Evolutionary conservation across 768 basidiomycete genomes (phyloP).

Genomic region (Strobilomyces echinocephalus): DNA sequence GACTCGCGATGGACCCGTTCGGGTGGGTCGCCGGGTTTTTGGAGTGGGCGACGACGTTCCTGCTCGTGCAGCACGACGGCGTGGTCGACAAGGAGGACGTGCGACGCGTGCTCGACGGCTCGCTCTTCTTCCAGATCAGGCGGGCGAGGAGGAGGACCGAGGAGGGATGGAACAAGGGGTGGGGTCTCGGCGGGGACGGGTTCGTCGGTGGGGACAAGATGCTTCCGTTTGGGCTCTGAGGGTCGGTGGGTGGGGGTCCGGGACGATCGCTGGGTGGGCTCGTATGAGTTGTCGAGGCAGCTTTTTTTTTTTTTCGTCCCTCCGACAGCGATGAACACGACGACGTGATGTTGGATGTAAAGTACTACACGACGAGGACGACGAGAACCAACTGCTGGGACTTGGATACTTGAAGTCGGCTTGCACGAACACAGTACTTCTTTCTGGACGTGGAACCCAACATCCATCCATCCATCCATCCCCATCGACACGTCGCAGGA

Average conservation of each 20-base stretch:
- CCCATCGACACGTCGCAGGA: too few relatives aligned
- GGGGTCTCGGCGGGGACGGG: constrained; percentile 29
- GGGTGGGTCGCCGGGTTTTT: constrained; percentile 34
- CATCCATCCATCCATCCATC: too few relatives aligned
- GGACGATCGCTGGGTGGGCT: neutral
- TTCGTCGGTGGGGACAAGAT: constrained; percentile 29
- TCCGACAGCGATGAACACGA: too few relatives aligned
- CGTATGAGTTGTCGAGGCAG: neutral
- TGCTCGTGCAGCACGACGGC: constrained; percentile 39
- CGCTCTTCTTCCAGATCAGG: constrained; percentile 33
- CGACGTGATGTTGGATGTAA: too few relatives aligned
- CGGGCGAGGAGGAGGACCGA: constrained; percentile 15
- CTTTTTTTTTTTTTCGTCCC: too few relatives aligned
- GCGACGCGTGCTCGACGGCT: constrained; percentile 39
- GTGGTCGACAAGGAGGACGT: constrained; percentile 40
- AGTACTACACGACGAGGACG: too few relatives aligned
- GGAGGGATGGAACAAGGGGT: constrained; percentile 28
- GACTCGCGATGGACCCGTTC: constrained; percentile 34
- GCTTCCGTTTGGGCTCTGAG: constrained; percentile 26
- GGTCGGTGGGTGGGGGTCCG: neutral
- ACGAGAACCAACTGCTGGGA: too few relatives aligned
- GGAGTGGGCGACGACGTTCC: constrained; percentile 37
- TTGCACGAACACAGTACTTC: too few relatives aligned
- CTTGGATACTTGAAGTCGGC: too few relatives aligned
- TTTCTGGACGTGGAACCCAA: too few relatives aligned